These are phyloP conservation scores for Camelina neglecta DNA, from an alignment of 345 rosid genomes.

Conservation along the genomic window DNA sequence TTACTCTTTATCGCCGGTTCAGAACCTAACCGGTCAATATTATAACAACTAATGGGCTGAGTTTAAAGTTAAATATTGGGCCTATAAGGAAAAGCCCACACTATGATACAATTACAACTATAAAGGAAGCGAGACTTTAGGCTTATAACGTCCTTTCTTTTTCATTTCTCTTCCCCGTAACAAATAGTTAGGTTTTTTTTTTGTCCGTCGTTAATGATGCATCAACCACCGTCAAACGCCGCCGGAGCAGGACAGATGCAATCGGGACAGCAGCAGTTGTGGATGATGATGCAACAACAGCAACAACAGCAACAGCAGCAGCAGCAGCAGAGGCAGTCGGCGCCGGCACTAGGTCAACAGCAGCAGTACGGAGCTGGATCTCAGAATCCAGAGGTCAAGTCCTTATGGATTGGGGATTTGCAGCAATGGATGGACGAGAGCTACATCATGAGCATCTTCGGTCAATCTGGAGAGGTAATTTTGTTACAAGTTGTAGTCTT, in stretches of 20 bases:
- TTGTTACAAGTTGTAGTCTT: not conserved
- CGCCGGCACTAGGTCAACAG: slow-evolving; percentile 61
- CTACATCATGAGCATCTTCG: slow-evolving; percentile 66
- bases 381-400: slow-evolving; percentile 57
- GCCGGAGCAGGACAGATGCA: slow-evolving; percentile 48
- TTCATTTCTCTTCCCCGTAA: not conserved
- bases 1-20: not conserved
- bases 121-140: not conserved
- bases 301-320: slow-evolving; percentile 1
- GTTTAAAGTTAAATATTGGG: not conserved
- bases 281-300: slow-evolving; percentile 71
- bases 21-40: slow-evolving; percentile 13
- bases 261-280: slow-evolving; percentile 54
- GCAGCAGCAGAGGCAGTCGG: slow-evolving; percentile 51
- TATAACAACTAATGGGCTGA: slow-evolving; percentile 8
- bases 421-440: slow-evolving; percentile 96
- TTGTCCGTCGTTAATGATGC: slow-evolving; percentile 57
- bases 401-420: slow-evolving; percentile 92
- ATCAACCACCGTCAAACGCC: slow-evolving; percentile 64
- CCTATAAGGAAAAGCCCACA: slow-evolving; percentile 15
- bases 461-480: slow-evolving; percentile 71
- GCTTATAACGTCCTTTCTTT: not conserved
- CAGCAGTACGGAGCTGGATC: slow-evolving; percentile 49
- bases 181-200: slow-evolving; percentile 18
- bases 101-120: not conserved